These are phyloP conservation scores for Daldinia decipiens DNA, from an alignment of 495 filamentous ascomycete species.

Conservation along the genomic window DNA sequence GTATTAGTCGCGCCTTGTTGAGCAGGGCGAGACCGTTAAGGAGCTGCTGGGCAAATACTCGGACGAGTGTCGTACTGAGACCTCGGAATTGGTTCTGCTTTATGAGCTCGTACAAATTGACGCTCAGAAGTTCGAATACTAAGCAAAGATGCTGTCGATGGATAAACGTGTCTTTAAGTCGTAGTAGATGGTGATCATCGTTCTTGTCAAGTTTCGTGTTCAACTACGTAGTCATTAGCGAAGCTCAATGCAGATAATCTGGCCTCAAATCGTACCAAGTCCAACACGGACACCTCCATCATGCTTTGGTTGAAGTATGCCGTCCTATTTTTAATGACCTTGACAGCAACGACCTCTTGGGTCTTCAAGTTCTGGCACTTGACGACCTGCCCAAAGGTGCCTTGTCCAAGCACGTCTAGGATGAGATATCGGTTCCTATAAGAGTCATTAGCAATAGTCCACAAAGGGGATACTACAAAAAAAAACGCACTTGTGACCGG, in stretches of 20 bases:
- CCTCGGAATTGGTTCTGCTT: constrained; percentile 99
- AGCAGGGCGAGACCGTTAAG: constrained; percentile 90
- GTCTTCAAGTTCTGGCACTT: constrained; percentile 99
- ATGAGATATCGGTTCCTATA: constrained; percentile 95
- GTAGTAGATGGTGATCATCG: constrained; percentile 96
- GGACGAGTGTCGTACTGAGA: constrained; percentile 94
- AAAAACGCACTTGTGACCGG: constrained; percentile 85
- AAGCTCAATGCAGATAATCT: background rate
- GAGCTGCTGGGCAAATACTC: constrained; percentile 97
- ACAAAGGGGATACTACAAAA: background rate
- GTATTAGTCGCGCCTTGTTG: constrained; percentile 96
- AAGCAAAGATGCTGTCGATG: constrained; percentile 97
- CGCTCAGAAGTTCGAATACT: constrained; percentile 96
- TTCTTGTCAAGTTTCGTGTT: constrained; percentile 99
- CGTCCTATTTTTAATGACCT: constrained; percentile 99
- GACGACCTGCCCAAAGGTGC: constrained; percentile 99
- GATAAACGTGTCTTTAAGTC: constrained; percentile 98
- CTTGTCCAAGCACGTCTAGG: constrained; percentile 96
- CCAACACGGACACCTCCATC: constrained; percentile 99
- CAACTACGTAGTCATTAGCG: constrained; percentile 65
- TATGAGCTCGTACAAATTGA: constrained; percentile 98
- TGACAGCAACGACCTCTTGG: constrained; percentile 97
- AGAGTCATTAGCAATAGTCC: constrained; percentile 34
- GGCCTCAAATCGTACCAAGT: constrained; percentile 72
- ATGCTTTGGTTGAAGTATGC: constrained; percentile 99